Percentiles rank a stretch among this genome's conserved stretches.
These are phyloP conservation scores for Musa balbisiana DNA, from an alignment of 202 grass and related monocot genomes.

Conservation along the genomic window DNA sequence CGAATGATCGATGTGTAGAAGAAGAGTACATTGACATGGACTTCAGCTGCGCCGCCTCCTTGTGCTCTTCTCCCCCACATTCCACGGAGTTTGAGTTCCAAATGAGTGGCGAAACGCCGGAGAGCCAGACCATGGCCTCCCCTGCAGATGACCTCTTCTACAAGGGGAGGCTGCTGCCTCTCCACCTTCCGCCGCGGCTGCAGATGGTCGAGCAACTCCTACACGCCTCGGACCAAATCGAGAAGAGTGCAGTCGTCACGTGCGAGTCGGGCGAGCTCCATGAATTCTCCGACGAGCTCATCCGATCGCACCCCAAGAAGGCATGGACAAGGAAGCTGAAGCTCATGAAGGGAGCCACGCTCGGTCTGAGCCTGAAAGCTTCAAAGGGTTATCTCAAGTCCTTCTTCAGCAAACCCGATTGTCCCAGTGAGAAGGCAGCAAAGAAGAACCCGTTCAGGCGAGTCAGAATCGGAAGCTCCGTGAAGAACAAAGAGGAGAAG, in stretches of 20 bases:
- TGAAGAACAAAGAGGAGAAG: constrained; percentile 14
- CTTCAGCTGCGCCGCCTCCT: constrained; percentile 38
- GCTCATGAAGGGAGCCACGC: not conserved
- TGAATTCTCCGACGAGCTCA: constrained; percentile 41
- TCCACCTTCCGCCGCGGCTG: constrained; percentile 84
- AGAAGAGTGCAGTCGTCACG: constrained; percentile 21
- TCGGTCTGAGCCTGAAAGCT: not conserved
- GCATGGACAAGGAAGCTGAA: constrained; percentile 84
- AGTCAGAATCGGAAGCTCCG: constrained; percentile 42
- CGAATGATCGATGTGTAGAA: constrained; percentile 56
- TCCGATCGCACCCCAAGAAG: constrained; percentile 40
- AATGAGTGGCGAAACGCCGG: constrained; percentile 40
- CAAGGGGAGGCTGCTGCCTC: constrained; percentile 92
- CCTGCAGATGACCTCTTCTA: constrained; percentile 97
- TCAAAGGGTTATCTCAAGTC: constrained; percentile 39
- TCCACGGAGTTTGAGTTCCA: constrained; percentile 91
- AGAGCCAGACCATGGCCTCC: constrained; percentile 46
- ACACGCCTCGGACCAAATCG: constrained; percentile 29
- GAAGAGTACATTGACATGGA: constrained; percentile 97
- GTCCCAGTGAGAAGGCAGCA: constrained; percentile 36
- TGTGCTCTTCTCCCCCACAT: constrained; percentile 46
- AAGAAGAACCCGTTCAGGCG: not conserved
- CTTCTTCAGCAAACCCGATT: constrained; percentile 60
- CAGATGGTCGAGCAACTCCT: constrained; percentile 89
- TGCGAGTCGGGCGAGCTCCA: constrained; percentile 62